Conservation (phyloP, 2,329 filamentous ascomycete species). For the Penicillium sp. region DNA sequence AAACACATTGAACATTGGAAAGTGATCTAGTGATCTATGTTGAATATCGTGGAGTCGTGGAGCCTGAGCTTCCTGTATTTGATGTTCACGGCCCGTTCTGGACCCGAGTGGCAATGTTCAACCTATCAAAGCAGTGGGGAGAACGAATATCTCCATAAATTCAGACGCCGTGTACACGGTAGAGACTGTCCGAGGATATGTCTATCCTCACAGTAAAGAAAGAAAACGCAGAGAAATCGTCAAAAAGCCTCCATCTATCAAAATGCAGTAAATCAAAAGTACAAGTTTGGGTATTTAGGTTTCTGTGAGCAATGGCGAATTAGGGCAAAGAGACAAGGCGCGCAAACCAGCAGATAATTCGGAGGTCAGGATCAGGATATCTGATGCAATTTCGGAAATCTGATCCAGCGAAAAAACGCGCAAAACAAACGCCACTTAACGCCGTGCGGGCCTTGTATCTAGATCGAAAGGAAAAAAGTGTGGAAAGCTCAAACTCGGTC, state of each 20-base stretch:
- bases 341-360: slow-evolving; percentile 7
- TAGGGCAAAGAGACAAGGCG: slow-evolving; percentile 3
- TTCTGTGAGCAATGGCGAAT: slow-evolving; percentile 16
- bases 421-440: slow-evolving; percentile 15
- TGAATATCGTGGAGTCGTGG: slow-evolving; percentile 2
- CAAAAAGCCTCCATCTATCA: slow-evolving; percentile 20
- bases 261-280: slow-evolving; percentile 9
- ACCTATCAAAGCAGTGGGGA: not conserved
- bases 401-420: slow-evolving; percentile 2
- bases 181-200: not conserved
- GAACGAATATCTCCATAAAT: not conserved
- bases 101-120: not conserved
- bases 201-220: not conserved
- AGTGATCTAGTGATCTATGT: slow-evolving; percentile 5
- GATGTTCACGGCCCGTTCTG: not conserved
- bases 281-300: slow-evolving; percentile 19
- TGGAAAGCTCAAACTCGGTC: slow-evolving; percentile 45
- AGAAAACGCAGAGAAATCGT: not conserved
- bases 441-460: slow-evolving; percentile 16
- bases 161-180: not conserved
- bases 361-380: slow-evolving; percentile 7
- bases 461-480: slow-evolving; percentile 12
- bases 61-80: slow-evolving; percentile 1
- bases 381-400: slow-evolving; percentile 19
- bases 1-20: not conserved